Evolutionary conservation across 2,329 filamentous ascomycete species (phyloP), one percentile per base, ranked within the genome.

Genomic region (Dactylella cylindrospora): DNA sequence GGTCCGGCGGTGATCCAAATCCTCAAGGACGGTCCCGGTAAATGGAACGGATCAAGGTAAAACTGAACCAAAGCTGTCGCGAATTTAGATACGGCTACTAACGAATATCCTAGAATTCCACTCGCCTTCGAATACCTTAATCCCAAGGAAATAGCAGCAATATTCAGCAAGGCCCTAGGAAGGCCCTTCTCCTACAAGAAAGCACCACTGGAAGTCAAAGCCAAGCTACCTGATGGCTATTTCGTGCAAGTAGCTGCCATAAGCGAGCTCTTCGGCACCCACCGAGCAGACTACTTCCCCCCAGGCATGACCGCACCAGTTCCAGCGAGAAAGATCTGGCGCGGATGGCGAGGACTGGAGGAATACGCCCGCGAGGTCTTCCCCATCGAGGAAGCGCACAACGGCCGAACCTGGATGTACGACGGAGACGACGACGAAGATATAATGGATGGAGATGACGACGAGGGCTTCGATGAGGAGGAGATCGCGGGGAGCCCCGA

Each of bases 311-410:
- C 79, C 66, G 86, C 86, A 66, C 89, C 90, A 0, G 79, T 80
- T 6, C 83, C 89, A 67, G 88, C 90, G 0, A 77, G 91, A 64
- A 80, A 85, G 68, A 76, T 98, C 19, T 97, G 93, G 93, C 88
- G 95, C 71, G 93, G 90, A 3, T 89, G 89, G 67, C 80, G 93
- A 50, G 87, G 88, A 23, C 80, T 97, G 67, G 90, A 96, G 71
- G 93, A 97, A 73, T 98, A 97, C 72, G 91, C 91, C 1, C 80
- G 87, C 41, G 93, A 97, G 72, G 90, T 94, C 22, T 97, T 97
- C 69, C 88, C 89, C 0, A 80, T 96, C 9, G 93, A 98, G 73
- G 93, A 98, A 74, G 86, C 90, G 68, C 89, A 90, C 25, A 97
- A 97, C 71, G 91, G 91, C 3, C 76, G 93, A 70, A 88, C 86